Base-by-base conservation (phyloP, 371 early-diverging fungal genomes). In the Dipsacomyces acuminosporus region DNA sequence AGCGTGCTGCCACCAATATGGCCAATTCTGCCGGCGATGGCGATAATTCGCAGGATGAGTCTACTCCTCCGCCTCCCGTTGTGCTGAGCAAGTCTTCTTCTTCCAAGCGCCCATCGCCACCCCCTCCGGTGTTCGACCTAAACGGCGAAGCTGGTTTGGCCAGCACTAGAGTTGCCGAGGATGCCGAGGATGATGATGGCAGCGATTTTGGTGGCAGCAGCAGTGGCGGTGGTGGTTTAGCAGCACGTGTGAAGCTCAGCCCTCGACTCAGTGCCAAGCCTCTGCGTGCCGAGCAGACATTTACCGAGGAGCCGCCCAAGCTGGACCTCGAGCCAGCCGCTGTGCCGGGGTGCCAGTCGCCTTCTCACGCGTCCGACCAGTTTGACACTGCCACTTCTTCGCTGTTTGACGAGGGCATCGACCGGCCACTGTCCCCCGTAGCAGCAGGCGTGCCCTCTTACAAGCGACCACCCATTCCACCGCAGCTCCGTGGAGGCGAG, bases 191-290 rank as follows among this genome's bases (percentile, higher is more conserved):
- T 11, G 30, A 30, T 30, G 30, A n/a, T n/a, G n/a, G n/a, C n/a
- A n/a, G n/a, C n/a, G n/a, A n/a, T n/a, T n/a, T n/a, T n/a, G n/a
- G n/a, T n/a, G n/a, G n/a, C n/a, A n/a, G n/a, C n/a, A n/a, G n/a
- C n/a, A n/a, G n/a, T n/a, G n/a, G n/a, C n/a, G n/a, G n/a, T 17
- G 34, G 25, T 4, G 56, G 56, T 14, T 34, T 61, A 21, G 62
- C 62, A 1, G 56, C 62, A 2, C 30, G 48, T 2, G 38, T 61
- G 5, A 41, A 52, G 33, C 51, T 22, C 21, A 64, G 64, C 23
- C 59, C 59, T n/a, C 47, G 63, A 30, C 30, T 30, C 30, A 30
- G 30, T 11, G 30, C 30, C 5, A 30, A 30, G 30, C 11, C 30
- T 11, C 30, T 30, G 7, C 5, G 30, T 8, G 38, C 49, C 2